Evolutionary conservation across 495 filamentous ascomycete species (phyloP).

Genomic region (Aspergillus taichungensis): DNA sequence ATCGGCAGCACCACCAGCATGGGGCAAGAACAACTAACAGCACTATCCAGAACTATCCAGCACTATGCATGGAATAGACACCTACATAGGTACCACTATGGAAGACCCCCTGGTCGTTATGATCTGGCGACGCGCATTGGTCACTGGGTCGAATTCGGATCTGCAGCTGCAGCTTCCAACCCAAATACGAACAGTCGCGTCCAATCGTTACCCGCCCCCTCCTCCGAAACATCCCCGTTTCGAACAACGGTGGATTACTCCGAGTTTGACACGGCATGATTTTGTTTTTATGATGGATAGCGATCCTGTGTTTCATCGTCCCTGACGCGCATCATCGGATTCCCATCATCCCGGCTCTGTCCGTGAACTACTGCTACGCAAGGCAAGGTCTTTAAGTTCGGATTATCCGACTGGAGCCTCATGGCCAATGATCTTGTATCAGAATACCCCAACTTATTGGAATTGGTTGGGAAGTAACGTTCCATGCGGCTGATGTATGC

Average conservation of each 20-base stretch:
- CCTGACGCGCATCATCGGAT: no score
- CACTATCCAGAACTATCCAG: no score
- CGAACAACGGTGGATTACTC: conserved; percentile 6
- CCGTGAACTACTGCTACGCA: no score
- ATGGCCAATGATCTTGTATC: conserved; percentile 7
- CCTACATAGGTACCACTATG: no score
- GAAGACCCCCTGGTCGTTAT: no score
- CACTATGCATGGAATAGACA: no score
- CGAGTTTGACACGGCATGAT: conserved; percentile 5
- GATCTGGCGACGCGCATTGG: no score
- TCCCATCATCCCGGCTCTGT: no score
- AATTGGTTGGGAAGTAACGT: conserved; percentile 5
- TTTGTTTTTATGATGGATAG: no score
- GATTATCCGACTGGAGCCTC: conserved; percentile 4
- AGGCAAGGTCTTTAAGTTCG: not conserved
- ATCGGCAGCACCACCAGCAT: no score
- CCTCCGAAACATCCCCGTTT: conserved; percentile 3
- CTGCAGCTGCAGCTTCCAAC: conserved; percentile 8
- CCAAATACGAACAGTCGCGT: conserved; percentile 8
- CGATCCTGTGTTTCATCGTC: not conserved
- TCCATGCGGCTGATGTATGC: not conserved
- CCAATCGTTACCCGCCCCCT: conserved; percentile 17
- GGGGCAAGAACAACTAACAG: no score
- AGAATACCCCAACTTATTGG: not conserved
- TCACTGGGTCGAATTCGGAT: not conserved